Percentiles rank a stretch among this genome's conserved stretches.
phyloP scores from a whole-genome alignment of 139 green algal genomes.

The Yamagishiella unicocca region DNA sequence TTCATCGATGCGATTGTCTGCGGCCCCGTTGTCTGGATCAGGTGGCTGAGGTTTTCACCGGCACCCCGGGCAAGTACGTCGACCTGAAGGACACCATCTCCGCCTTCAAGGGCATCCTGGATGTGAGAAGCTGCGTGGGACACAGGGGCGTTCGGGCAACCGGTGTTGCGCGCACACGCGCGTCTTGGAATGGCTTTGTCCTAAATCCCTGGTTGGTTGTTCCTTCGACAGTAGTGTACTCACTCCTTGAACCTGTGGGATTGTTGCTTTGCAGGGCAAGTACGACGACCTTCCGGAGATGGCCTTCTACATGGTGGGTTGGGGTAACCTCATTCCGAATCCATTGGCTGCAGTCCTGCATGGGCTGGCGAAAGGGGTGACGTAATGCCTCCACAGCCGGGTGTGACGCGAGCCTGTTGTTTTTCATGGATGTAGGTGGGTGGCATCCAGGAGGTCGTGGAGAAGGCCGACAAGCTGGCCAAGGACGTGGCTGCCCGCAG shows the following conservation, averaged over 20 bases:
- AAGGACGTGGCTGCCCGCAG: constrained; percentile 76
- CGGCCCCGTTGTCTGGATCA: constrained; percentile 28
- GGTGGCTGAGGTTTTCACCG: constrained; percentile 99
- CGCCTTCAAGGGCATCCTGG: constrained; percentile 87
- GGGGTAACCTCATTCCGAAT: neutral
- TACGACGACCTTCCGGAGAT: constrained; percentile 99
- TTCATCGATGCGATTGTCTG: too few species aligned
- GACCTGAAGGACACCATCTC: constrained; percentile 94
- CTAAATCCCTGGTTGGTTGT: too few species aligned
- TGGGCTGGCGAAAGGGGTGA: too few species aligned
- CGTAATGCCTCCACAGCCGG: too few species aligned
- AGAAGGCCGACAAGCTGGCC: constrained; percentile 92
- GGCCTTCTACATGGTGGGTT: constrained; percentile 99
- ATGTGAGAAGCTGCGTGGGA: too few species aligned
- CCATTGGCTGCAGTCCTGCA: neutral
- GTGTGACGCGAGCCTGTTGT: too few species aligned
- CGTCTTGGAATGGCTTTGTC: too few species aligned
- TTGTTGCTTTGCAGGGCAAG: constrained; percentile 94
- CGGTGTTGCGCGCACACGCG: too few species aligned
- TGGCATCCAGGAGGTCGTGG: constrained; percentile 87
- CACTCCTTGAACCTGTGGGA: too few species aligned
- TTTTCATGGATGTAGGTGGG: constrained; percentile 74
- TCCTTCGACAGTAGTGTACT: too few species aligned
- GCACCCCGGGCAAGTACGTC: constrained; percentile 97
- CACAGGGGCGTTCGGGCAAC: too few species aligned